Evolutionary conservation across 2,329 filamentous ascomycete species (phyloP).

Genomic region (Epichloe elymi): DNA sequence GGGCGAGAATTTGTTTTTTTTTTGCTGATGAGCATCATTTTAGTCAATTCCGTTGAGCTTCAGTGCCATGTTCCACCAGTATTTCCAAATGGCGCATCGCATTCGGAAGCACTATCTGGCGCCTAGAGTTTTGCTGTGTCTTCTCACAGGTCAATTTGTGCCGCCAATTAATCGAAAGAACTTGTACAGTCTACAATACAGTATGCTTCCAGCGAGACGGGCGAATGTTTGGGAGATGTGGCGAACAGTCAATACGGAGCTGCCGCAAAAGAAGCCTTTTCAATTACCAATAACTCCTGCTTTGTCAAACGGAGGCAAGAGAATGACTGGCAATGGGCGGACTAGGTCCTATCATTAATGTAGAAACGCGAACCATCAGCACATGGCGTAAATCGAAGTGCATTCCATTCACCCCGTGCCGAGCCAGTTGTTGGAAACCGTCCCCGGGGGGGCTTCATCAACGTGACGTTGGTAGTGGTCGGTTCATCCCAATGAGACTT

Average conservation of each 20-base stretch:
- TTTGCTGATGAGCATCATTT: background rate
- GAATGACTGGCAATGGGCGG: constrained; percentile 17
- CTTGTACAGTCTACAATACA: constrained; percentile 92
- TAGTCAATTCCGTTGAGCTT: constrained; percentile 82
- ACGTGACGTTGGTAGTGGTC: no score
- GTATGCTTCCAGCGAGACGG: constrained; percentile 78
- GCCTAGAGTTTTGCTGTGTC: constrained; percentile 72
- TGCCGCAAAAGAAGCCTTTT: constrained; percentile 31
- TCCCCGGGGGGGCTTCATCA: no score
- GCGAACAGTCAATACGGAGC: constrained; percentile 48
- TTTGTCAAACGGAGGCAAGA: constrained; percentile 19
- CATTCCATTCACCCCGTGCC: background rate
- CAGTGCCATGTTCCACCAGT: constrained; percentile 92
- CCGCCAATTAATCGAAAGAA: constrained; percentile 91
- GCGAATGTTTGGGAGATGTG: constrained; percentile 79
- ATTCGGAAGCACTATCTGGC: constrained; percentile 93
- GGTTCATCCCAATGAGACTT: no score
- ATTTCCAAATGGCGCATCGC: constrained; percentile 85
- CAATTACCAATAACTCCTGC: constrained; percentile 21
- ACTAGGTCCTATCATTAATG: constrained; percentile 9
- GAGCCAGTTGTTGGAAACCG: no score
- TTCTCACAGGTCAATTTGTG: constrained; percentile 82
- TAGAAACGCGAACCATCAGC: background rate
- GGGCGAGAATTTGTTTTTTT: background rate
- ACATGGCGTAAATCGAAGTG: background rate